Conservation (phyloP, 495 filamentous ascomycete species). For the Hyaloscypha bicolor region DNA sequence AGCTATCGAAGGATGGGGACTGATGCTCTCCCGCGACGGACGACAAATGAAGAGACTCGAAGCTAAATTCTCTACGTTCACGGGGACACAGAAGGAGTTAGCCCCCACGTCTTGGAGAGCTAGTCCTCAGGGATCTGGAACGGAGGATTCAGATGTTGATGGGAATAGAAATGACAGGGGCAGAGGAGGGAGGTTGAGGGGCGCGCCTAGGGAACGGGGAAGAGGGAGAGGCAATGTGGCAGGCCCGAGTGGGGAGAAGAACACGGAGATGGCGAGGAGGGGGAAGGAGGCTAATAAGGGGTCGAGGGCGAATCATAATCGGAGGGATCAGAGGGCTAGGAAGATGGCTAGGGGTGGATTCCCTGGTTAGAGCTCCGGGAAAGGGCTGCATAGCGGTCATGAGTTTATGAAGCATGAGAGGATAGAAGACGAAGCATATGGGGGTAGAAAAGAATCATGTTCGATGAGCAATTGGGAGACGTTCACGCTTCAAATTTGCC, state of each 20-base stretch:
- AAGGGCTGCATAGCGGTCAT: no score
- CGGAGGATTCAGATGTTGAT: constrained; percentile 47
- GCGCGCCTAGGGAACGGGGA: constrained; percentile 51
- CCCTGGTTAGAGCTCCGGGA: constrained; percentile 16
- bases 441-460: no score
- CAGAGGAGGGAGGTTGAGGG: constrained; percentile 52
- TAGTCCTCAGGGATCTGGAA: constrained; percentile 44
- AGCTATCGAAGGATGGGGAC: constrained; percentile 88
- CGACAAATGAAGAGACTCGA: constrained; percentile 65
- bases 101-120: constrained; percentile 63
- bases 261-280: constrained; percentile 59
- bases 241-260: constrained; percentile 59
- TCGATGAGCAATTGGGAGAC: no score
- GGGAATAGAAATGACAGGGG: constrained; percentile 41
- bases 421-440: no score
- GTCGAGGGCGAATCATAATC: constrained; percentile 63
- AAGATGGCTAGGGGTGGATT: constrained; percentile 68
- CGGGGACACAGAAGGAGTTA: constrained; percentile 62
- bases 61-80: constrained; percentile 60
- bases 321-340: constrained; percentile 71
- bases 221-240: constrained; percentile 59
- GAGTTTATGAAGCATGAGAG: no score
- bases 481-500: no score
- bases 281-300: constrained; percentile 69
- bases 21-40: constrained; percentile 80